Evolutionary conservation across 1,139 yeast genomes (phyloP), one percentile per base, ranked within the genome.

Genomic region (Insectozyma bohioensis): DNA sequence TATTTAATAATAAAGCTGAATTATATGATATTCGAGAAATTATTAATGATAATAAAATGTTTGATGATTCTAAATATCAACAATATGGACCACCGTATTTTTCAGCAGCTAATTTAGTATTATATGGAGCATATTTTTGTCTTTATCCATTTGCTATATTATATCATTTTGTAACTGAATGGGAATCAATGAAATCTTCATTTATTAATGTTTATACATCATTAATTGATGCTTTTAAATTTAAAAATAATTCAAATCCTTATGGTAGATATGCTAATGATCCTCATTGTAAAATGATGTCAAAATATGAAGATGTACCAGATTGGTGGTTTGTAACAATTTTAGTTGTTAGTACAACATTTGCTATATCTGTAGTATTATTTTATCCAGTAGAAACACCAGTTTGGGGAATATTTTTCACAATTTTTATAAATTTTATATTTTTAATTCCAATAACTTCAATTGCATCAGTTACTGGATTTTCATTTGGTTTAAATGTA

Each of bases 81-180:
- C 25, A 56, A 20, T 53, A 61, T 27, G 72, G 72, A 0, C 73
- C 74, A 6, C 73, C 73, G 8, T 67, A 65, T 41, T 67, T 63
- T 37, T 49, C 63, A 21, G 72, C 73, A 5, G 72, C 71, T 1
- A 66, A 62, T 43, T 50, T 67, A 36, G 67, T 67, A 4, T 43
- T 62, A 2, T 67, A 67, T 42, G 72, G 72, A 2, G 71, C 72
- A 1, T 54, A 56, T 37, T 67, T 66, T 46, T 62, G 64, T 23
- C 46, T 67, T 14, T 67, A 67, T 36, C 73, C 73, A 0, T 67
- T 67, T 50, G 67, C 71, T 2, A 58, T 67, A 11, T 34, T 66
- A 2, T 69, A 67, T 42, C 37, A 37, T 29, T 26, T 30, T 14
- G 47, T 54, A 3, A 61, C 66, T 10, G 75, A 69, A 43, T 68